Percentiles rank a stretch among this genome's conserved stretches.
Evolutionary conservation across 1,139 yeast species (phyloP).

Genomic region (Pichia sp.): DNA sequence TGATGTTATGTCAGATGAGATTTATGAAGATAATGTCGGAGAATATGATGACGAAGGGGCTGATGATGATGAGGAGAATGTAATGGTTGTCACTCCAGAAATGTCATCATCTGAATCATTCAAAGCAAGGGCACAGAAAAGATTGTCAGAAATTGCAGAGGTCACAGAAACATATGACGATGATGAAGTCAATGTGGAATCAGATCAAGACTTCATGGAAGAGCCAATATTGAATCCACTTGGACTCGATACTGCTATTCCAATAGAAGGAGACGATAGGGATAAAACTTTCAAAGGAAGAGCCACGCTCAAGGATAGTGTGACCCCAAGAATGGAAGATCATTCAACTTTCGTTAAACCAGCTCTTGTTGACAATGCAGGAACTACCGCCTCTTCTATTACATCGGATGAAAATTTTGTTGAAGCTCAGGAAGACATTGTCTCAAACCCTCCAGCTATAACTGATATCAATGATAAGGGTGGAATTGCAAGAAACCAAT

Average conservation of each 20-base stretch:
- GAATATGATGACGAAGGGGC: background rate
- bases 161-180: slow-evolving; percentile 26
- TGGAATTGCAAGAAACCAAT: background rate
- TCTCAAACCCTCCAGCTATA: slow-evolving; percentile 3
- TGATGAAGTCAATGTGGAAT: slow-evolving; percentile 15
- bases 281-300: slow-evolving; percentile 7
- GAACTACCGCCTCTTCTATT: background rate
- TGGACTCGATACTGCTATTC: slow-evolving; percentile 16
- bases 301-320: background rate
- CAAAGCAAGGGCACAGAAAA: slow-evolving; percentile 10
- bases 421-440: slow-evolving; percentile 7
- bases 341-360: background rate
- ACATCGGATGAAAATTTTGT: slow-evolving; percentile 10
- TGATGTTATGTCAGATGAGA: background rate
- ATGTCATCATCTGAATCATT: slow-evolving; percentile 6
- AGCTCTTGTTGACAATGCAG: background rate
- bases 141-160: slow-evolving; percentile 20
- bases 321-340: background rate
- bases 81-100: slow-evolving; percentile 8
- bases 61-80: slow-evolving; percentile 6
- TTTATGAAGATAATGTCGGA: background rate
- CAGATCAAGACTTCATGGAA: slow-evolving; percentile 12
- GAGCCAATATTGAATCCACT: slow-evolving; percentile 10
- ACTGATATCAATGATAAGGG: background rate
- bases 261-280: slow-evolving; percentile 22